Conservation (phyloP, 257 asterid species). For the Solanum chilense region DNA sequence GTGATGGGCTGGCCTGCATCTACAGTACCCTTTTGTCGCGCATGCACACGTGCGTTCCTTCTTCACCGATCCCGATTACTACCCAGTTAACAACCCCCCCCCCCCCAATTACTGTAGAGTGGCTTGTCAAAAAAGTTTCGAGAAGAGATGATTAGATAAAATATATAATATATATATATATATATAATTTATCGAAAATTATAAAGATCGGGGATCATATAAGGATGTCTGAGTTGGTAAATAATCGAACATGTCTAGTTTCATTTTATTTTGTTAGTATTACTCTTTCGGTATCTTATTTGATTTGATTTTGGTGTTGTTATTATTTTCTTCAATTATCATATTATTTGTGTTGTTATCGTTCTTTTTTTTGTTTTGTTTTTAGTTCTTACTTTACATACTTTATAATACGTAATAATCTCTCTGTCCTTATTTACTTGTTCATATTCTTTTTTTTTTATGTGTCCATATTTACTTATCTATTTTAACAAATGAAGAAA, state of each 20-base stretch:
- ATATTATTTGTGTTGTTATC: background rate
- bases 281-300: too few species aligned
- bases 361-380: background rate
- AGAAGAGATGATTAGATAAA: background rate
- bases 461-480: too few species aligned
- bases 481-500: too few species aligned
- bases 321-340: background rate
- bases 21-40: slow-evolving; percentile 15
- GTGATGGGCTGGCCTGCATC: slow-evolving; percentile 47
- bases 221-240: background rate
- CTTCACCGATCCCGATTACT: background rate
- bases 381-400: background rate
- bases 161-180: too few species aligned
- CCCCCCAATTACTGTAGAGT: too few species aligned
- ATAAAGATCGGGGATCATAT: background rate
- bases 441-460: too few species aligned
- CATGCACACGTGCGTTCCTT: slow-evolving; percentile 57
- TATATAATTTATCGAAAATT: too few species aligned
- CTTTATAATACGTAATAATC: background rate
- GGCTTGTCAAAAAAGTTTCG: background rate
- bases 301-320: background rate
- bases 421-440: too few species aligned
- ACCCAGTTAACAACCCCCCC: too few species aligned
- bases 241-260: background rate
- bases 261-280: background rate